Evolutionary conservation across 148 eudicot genomes (phyloP), one percentile per base, ranked within the genome.

Genomic region (Nyssa sinensis): DNA sequence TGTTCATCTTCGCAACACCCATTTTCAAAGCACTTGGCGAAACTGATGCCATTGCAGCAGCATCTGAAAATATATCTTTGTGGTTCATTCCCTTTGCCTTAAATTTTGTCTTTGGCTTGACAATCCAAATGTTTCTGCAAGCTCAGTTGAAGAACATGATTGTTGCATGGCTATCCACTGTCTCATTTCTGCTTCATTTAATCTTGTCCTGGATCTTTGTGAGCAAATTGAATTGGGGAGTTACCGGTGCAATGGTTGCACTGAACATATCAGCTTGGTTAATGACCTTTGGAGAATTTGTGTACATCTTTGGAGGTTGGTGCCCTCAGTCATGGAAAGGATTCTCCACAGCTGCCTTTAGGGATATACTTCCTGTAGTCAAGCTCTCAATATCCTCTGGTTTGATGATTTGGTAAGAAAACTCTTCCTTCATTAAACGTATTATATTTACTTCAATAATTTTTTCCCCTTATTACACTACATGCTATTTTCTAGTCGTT

Each of bases 61-160:
- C 78, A 10, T 77, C 91, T 1, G 86, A 74, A 60, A 31, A 37
- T 4, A 79, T 89, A 24, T 75, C 93, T 61, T 28, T 83, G 16
- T 91, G 97, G 91, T 89, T 88, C 84, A 86, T 86, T 68, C 85
- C 89, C 58, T 34, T 83, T 31, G 9, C 79, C 33, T 88, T 86
- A 59, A 78, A 72, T 35, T 68, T 74, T 68, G 79, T 86, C 49
- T 89, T 81, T 28, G 64, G 63, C 55, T 60, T 85, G 77, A 88
- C 90, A 6, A 82, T 88, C 25, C 92, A 89, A 62, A 92, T 86
- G 92, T 92, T 58, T 60, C 75, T 91, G 39, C 97, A 89, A 73
- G 89, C 90, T 4, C 93, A 89, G 47, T 76, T 86, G 33, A 91
- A 88, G 88, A 91, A 91, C 79, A 53, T 47, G 83, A 64, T 89